Percentiles rank a stretch among this genome's conserved stretches.
Evolutionary conservation across 495 filamentous ascomycete genomes (phyloP).

Genomic region (Penicillium waksmanii): DNA sequence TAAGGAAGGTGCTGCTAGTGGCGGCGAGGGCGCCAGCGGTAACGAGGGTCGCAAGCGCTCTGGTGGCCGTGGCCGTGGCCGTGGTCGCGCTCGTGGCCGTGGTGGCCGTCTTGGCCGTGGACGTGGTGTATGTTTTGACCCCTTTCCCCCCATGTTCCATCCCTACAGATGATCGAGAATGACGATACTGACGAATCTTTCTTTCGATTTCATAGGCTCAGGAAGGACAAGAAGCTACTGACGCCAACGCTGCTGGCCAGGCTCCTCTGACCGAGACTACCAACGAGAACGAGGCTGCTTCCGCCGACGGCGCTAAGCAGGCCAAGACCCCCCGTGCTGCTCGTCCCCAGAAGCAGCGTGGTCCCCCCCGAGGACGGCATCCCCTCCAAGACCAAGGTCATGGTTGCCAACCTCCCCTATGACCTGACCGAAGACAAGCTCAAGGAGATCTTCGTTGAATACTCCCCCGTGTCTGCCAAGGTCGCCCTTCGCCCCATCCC

Average conservation of each 20-base stretch:
- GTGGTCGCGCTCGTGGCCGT: conserved; percentile 75
- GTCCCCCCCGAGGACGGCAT: conserved; percentile 95
- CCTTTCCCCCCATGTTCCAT: not conserved
- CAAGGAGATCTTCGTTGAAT: conserved; percentile 90
- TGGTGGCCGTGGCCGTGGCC: conserved; percentile 74
- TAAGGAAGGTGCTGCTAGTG: conserved; percentile 72
- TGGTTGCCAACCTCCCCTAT: conserved; percentile 99
- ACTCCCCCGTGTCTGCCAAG: conserved; percentile 90
- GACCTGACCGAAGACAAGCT: conserved; percentile 98
- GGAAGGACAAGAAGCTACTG: conserved; percentile 39
- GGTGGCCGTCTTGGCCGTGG: conserved; percentile 66
- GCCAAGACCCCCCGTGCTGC: conserved; percentile 48
- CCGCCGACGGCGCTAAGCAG: conserved; percentile 48
- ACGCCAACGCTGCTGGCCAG: conserved; percentile 57
- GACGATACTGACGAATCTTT: not conserved
- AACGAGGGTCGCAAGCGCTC: conserved; percentile 79
- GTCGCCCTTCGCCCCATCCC: conserved; percentile 98
- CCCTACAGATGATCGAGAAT: not conserved
- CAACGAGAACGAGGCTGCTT: conserved; percentile 60
- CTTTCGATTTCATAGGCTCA: conserved; percentile 22
- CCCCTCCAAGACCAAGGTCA: conserved; percentile 99
- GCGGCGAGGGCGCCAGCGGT: conserved; percentile 68
- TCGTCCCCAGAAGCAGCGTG: conserved; percentile 70
- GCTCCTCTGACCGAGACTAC: conserved; percentile 62
- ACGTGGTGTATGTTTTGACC: conserved; percentile 63